A percentile compares a stretch with the other conserved stretches of the same genome.
These are phyloP conservation scores for Phyllostachys edulis DNA, from an alignment of 176 grass and related monocot genomes.

Conservation along the genomic window DNA sequence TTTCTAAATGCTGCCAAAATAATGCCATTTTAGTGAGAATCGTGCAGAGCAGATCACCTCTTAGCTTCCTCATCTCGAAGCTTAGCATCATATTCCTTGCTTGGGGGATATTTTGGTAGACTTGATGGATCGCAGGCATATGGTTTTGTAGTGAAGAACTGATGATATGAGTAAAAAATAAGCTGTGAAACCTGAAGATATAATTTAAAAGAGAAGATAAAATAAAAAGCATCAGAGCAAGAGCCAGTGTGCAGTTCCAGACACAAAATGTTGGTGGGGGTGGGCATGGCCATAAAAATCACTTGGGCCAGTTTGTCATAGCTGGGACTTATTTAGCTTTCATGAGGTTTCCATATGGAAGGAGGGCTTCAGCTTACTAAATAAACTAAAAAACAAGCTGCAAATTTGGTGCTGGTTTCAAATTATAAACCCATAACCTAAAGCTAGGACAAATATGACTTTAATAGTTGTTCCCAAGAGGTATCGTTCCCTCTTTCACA, in stretches of 20 bases:
- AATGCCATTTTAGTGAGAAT: not conserved
- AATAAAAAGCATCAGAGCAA: not conserved
- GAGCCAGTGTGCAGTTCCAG: not conserved
- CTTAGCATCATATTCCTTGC: constrained; percentile 96
- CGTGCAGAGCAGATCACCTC: constrained; percentile 39
- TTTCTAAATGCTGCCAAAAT: not conserved
- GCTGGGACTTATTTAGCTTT: too few relatives aligned
- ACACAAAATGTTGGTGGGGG: not conserved
- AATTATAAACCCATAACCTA: not conserved
- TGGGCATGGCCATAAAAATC: not conserved
- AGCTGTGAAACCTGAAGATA: not conserved
- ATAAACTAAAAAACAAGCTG: too few relatives aligned
- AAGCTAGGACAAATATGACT: not conserved
- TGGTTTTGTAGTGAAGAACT: constrained; percentile 72
- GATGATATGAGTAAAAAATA: not conserved
- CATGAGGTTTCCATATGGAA: too few relatives aligned
- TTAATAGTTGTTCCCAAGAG: not conserved
- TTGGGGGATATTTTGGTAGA: constrained; percentile 96
- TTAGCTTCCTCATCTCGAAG: constrained; percentile 92
- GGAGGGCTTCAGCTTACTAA: too few relatives aligned
- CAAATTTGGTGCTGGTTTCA: not conserved
- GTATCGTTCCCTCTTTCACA: not conserved
- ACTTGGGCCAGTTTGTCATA: not conserved
- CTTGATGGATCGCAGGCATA: constrained; percentile 90
- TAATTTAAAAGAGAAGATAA: not conserved